Evolutionary conservation across 768 basidiomycete genomes (phyloP).

Genomic region (Lentinula edodes): DNA sequence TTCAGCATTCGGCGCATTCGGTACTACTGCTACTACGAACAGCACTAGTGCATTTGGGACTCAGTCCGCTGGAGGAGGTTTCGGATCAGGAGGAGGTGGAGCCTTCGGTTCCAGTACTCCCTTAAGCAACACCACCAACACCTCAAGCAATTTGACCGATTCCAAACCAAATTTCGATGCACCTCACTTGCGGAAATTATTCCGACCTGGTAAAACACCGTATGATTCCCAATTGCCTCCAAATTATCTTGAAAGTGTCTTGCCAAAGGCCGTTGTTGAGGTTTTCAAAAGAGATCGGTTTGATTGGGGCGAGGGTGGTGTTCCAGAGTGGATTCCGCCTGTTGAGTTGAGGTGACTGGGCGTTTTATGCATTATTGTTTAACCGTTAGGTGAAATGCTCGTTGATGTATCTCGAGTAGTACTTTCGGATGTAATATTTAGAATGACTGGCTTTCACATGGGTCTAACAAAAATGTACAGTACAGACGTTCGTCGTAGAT

Average conservation of each 20-base stretch:
- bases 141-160: neutral
- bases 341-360: conserved; percentile 31
- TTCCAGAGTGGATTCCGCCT: conserved; percentile 49
- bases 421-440: too few species aligned
- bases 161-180: conserved; percentile 1
- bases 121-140: neutral
- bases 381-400: too few species aligned
- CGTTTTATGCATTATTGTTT: too few species aligned
- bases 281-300: conserved; percentile 36
- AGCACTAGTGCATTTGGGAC: neutral
- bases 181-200: conserved; percentile 4
- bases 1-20: conserved; percentile 14
- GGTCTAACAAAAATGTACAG: too few species aligned
- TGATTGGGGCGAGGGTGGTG: conserved; percentile 30
- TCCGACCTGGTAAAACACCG: conserved; percentile 28
- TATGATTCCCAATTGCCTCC: conserved; percentile 35
- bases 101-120: neutral
- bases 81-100: neutral
- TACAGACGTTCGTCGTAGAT: too few species aligned
- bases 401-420: too few species aligned
- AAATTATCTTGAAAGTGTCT: conserved; percentile 34
- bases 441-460: too few species aligned
- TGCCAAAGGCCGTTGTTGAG: conserved; percentile 28
- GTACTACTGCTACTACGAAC: neutral
- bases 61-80: too few species aligned